Base-by-base conservation (phyloP, 208 protist genomes). In the Vickermania ingenoplastis region DNA sequence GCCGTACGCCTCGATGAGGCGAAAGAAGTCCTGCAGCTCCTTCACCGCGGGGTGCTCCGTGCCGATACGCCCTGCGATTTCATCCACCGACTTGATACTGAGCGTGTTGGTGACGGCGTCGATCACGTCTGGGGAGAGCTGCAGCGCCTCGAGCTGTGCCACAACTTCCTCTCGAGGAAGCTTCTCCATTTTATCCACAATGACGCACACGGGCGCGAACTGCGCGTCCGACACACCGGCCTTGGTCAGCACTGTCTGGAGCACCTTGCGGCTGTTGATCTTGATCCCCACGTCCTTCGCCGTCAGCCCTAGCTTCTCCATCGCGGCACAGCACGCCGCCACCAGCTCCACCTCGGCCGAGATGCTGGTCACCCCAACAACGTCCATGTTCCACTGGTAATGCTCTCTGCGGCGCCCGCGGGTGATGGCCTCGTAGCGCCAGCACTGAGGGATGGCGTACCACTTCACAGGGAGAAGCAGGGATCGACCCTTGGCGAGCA, bases 351-450 rank as follows among this genome's bases (percentile, higher is more conserved):
- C 92, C 77, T 98, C 92, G n/a, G 88, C 94, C 1, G 78, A 72
- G 7, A 97, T 75, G 27, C 71, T 60, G 60, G 79, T 83, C 57
- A 97, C 93, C 49, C 96, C 96, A 57, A 97, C 74, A 59, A 98
- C 97, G 67, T 98, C 96, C 92, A 97, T 97, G 69, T 98, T 98
- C 92, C 94, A 98, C 75, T 98, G 96, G 71, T 96, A 98, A 77
- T 98, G 96, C 72, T 98, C 96, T 28, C 96, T 81, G 29, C 92
- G 83, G 28, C 96, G 89, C 24, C 94, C 96, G 41, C 92, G 88
- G 41, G 94, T 97, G 64, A 95, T 95, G 54, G 90, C 74, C 80
- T 98, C 96, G 65, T 96, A 97, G 54, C 96, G 90, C 96, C 94
- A 98, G 77, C 96, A 97, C 73, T 98, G 96, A 61, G 94, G 91